Evolutionary conservation across 257 asterid genomes (phyloP), one percentile per base, ranked within the genome.

Genomic region (Capsicum pubescens): DNA sequence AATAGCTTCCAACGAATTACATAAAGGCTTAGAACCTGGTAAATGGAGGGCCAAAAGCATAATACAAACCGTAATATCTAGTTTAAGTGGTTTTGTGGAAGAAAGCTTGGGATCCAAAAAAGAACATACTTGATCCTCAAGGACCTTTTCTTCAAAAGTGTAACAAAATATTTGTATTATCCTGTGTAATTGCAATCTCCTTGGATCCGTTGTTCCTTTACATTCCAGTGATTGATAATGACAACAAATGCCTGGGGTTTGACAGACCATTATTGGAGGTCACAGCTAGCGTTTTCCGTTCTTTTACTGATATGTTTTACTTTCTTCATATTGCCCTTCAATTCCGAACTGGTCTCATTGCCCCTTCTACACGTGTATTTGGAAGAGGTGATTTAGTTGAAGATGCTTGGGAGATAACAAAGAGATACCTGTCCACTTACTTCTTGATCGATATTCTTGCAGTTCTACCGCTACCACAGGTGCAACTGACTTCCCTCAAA

Each of bases 381-480:
- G 99, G 99, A 86, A 91, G 99, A 93, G 99, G 99, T 8, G 97
- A 93, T 90, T 88, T 97, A 78, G 97, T 97, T 81, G 94, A 97
- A 87, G 96, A 97, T 88, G 89, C 97, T 16, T 91, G 98, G 97
- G 94, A 88, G 88, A 95, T 97, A 67, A 98, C 99, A 78, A 94
- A 92, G 92, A 91, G 97, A 91, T 97, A 97, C 88, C 86, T 97
- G 84, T 87, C 98, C 36, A 91, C 97, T 14, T 88, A 93, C 90
- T 95, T 97, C 87, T 85, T 91, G 83, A 91, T 97, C 60, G 99
- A 95, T 86, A 85, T 95, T 87, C 98, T 95, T 67, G 98, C 99
- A 7, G 97, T 97, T 88, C 97, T 95, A 69, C 99, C 99, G 0
- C 90, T 97, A 85, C 99, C 99, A 48, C 99, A 96, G 97, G 99